phyloP scores from a whole-genome alignment of 352 stramenopile species.

The Phytopythium delawarense region DNA sequence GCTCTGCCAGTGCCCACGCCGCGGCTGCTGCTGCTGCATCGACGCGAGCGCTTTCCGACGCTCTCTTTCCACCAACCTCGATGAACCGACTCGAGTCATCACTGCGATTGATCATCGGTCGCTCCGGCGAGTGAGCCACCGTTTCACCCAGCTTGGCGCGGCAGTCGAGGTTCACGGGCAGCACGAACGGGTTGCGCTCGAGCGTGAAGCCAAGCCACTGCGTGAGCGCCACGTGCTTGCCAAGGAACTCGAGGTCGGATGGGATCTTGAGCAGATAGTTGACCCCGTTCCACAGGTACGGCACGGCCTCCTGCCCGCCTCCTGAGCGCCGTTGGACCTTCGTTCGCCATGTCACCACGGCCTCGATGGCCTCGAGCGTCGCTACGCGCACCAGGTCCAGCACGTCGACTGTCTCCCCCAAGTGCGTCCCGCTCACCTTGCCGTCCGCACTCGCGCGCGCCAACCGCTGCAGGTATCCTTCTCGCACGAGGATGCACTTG shows the following conservation, averaged over 20 bases:
- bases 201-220: constrained; percentile 87
- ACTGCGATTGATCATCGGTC: background rate
- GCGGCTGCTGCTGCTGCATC: constrained; percentile 15
- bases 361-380: constrained; percentile 88
- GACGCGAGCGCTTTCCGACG: background rate
- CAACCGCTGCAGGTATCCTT: constrained; percentile 86
- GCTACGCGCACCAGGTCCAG: constrained; percentile 83
- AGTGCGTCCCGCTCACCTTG: constrained; percentile 43
- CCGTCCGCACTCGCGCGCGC: constrained; percentile 32
- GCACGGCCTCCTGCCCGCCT: constrained; percentile 12
- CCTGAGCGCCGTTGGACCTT: constrained; percentile 11
- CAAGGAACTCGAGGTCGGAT: constrained; percentile 88
- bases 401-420: constrained; percentile 74
- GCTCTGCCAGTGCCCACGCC: constrained; percentile 33
- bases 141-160: constrained; percentile 19
- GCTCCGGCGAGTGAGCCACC: background rate
- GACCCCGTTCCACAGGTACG: constrained; percentile 87
- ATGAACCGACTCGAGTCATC: constrained; percentile 39
- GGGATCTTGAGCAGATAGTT: constrained; percentile 92
- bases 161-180: constrained; percentile 77
- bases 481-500: constrained; percentile 86
- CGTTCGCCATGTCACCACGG: constrained; percentile 70
- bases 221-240: constrained; percentile 64
- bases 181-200: constrained; percentile 85
- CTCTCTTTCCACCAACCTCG: constrained; percentile 60